A percentile compares a stretch with the other conserved stretches of the same genome.
Conservation (phyloP, 805 yeast species). For the Candida lessepsii region DNA sequence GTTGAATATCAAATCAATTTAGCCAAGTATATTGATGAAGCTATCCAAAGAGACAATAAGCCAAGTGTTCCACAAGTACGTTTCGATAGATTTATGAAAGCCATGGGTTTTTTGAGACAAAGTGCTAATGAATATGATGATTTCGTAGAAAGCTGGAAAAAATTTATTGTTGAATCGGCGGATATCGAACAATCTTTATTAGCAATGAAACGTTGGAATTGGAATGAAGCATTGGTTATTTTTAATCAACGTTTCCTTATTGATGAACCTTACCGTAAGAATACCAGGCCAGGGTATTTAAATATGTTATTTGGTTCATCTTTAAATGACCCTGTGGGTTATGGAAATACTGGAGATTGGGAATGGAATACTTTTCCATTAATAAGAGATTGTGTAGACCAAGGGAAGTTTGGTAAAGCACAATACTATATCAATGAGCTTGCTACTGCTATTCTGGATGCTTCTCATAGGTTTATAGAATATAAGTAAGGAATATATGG, state of each 20-base stretch:
- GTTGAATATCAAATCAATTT: conserved; percentile 48
- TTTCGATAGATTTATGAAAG: conserved; percentile 23
- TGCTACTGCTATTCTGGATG: conserved; percentile 20
- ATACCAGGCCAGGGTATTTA: conserved; percentile 60
- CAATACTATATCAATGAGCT: conserved; percentile 51
- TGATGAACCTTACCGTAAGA: conserved; percentile 38
- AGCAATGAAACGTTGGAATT: conserved; percentile 71
- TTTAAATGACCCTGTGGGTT: conserved; percentile 48
- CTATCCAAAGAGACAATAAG: conserved; percentile 9
- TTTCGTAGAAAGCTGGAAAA: conserved; percentile 66
- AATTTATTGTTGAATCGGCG: conserved; percentile 31
- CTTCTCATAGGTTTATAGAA: conserved; percentile 4
- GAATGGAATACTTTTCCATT: conserved; percentile 73
- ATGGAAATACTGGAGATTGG: conserved; percentile 24
- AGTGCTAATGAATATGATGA: conserved; percentile 46
- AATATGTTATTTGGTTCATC: conserved; percentile 73
- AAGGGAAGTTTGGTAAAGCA: conserved; percentile 50
- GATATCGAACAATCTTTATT: conserved; percentile 74
- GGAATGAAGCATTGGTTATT: conserved; percentile 66
- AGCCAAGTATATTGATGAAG: conserved; percentile 31
- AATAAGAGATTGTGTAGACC: conserved; percentile 63
- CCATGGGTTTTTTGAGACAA: conserved; percentile 25
- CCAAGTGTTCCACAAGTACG: conserved; percentile 21
- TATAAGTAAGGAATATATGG: neutral
- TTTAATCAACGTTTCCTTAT: conserved; percentile 54